Conservation (phyloP, 257 asterid genomes). For the Thymus mandschuricus region DNA sequence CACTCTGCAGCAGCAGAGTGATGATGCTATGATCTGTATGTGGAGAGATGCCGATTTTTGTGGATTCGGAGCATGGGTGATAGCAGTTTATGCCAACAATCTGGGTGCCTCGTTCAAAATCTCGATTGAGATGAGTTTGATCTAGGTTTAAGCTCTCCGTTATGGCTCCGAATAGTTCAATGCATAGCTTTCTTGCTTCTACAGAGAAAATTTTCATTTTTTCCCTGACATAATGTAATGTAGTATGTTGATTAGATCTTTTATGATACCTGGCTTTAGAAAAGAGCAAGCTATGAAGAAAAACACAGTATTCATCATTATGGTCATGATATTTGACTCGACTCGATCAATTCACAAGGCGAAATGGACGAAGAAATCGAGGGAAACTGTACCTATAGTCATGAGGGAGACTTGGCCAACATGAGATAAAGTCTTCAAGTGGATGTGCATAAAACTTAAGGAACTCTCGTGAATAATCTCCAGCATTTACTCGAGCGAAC, state of each 20-base stretch:
- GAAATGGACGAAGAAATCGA: background rate
- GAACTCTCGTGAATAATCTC: conserved; percentile 37
- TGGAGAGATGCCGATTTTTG: conserved; percentile 22
- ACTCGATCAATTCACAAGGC: background rate
- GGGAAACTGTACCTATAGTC: conserved; percentile 36
- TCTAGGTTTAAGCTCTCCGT: conserved; percentile 36
- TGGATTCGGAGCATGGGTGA: conserved; percentile 17
- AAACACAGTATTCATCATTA: too few relatives aligned
- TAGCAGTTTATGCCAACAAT: conserved; percentile 41
- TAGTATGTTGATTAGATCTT: background rate
- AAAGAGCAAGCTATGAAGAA: too few relatives aligned
- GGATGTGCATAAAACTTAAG: conserved; percentile 45
- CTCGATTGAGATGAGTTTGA: conserved; percentile 20
- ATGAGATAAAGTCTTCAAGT: conserved; percentile 24
- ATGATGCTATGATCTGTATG: conserved; percentile 50
- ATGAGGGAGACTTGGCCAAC: conserved; percentile 40
- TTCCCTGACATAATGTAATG: conserved; percentile 24
- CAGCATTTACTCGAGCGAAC: conserved; percentile 20
- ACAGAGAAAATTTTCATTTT: conserved; percentile 36
- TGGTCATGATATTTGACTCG: too few relatives aligned
- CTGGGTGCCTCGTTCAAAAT: conserved; percentile 41
- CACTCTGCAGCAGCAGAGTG: conserved; percentile 42
- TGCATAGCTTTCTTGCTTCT: conserved; percentile 31
- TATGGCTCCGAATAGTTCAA: conserved; percentile 46
- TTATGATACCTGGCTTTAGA: too few relatives aligned